A percentile compares a stretch with the other conserved stretches of the same genome.
Evolutionary conservation across 257 asterid species (phyloP).

Genomic region (Solanum virginianum): DNA sequence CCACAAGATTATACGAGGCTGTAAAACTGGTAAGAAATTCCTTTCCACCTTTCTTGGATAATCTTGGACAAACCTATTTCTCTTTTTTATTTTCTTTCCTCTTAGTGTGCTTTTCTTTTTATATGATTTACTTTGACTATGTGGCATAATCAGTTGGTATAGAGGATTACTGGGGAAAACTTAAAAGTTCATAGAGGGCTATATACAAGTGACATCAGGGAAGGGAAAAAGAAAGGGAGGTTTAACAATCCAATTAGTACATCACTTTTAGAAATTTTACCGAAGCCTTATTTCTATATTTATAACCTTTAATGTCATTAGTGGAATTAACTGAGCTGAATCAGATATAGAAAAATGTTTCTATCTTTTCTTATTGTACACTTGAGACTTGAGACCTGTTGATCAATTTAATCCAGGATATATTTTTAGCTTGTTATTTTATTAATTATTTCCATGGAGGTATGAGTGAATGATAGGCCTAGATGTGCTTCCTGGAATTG

Average conservation of each 20-base stretch:
- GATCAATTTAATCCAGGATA: neutral
- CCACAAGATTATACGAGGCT: neutral
- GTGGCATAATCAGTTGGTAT: neutral
- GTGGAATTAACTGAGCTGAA: neutral
- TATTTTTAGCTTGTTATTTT: neutral
- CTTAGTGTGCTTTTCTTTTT: neutral
- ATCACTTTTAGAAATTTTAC: neutral
- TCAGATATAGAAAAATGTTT: neutral
- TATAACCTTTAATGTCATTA: neutral
- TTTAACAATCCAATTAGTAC: neutral
- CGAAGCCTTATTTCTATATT: neutral
- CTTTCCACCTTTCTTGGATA: neutral
- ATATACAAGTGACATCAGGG: neutral
- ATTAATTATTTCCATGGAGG: neutral
- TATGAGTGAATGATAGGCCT: neutral
- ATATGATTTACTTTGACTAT: neutral
- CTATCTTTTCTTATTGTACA: neutral
- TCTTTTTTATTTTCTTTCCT: neutral
- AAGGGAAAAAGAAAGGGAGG: neutral
- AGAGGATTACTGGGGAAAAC: neutral
- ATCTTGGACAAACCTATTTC: neutral
- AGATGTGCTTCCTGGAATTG: neutral
- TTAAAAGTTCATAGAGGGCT: neutral
- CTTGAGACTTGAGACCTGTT: neutral
- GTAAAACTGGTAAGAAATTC: neutral